Evolutionary conservation across 129 eudicot species (phyloP).

Genomic region (Scalesia atractyloides): DNA sequence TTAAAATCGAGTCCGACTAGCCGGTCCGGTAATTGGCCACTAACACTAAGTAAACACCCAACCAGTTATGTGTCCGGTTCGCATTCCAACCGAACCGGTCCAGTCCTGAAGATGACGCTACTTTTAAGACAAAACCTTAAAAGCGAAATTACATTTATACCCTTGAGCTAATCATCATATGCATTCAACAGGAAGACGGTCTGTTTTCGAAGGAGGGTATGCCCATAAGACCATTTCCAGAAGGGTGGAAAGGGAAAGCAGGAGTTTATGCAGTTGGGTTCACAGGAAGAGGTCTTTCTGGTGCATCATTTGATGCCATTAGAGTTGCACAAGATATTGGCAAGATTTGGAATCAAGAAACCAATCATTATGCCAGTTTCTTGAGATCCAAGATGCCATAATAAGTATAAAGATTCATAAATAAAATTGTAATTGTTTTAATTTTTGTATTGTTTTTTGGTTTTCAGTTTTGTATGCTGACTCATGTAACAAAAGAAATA

Average conservation of each 20-base stretch:
- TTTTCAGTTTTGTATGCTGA: slow-evolving; percentile 28
- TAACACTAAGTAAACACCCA: too few relatives aligned
- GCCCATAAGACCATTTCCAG: slow-evolving; percentile 68
- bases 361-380: slow-evolving; percentile 56
- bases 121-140: neutral
- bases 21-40: too few relatives aligned
- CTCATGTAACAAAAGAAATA: slow-evolving; percentile 32
- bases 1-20: too few relatives aligned
- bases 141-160: slow-evolving; percentile 28
- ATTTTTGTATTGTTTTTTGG: slow-evolving; percentile 9
- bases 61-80: too few relatives aligned
- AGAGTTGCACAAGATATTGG: slow-evolving; percentile 84
- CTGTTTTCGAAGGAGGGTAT: slow-evolving; percentile 71
- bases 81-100: too few relatives aligned
- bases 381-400: slow-evolving; percentile 62
- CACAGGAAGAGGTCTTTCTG: slow-evolving; percentile 79
- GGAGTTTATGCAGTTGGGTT: slow-evolving; percentile 94
- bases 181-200: slow-evolving; percentile 59
- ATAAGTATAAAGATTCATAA: slow-evolving; percentile 35
- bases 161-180: slow-evolving; percentile 17
- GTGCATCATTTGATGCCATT: slow-evolving; percentile 85
- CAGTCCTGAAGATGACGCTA: too few relatives aligned
- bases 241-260: slow-evolving; percentile 92
- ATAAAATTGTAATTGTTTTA: slow-evolving; percentile 13
- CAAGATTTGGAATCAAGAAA: slow-evolving; percentile 77